phyloP scores from a whole-genome alignment of 371 early-diverging fungal species.

The Mucor mucedo region DNA sequence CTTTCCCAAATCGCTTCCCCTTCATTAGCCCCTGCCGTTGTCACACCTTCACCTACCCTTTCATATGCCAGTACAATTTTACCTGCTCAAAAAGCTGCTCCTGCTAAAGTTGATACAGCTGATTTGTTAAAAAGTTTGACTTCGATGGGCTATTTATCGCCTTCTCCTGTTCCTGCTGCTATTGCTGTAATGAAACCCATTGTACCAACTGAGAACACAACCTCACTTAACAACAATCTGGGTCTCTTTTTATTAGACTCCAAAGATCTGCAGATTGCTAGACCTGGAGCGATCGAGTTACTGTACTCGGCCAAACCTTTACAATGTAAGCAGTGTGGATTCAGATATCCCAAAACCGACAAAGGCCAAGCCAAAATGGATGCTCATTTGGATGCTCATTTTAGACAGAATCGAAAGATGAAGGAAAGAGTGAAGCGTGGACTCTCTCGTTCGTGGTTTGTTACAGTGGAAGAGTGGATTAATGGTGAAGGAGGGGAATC shows the following conservation, averaged over 20 bases:
- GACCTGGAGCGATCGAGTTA: slow-evolving; percentile 64
- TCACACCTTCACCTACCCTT: slow-evolving; percentile 21
- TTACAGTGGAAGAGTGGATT: slow-evolving; percentile 68
- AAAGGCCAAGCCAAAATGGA: slow-evolving; percentile 78
- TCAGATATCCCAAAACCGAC: slow-evolving; percentile 73
- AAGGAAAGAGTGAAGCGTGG: slow-evolving; percentile 80
- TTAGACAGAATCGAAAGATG: slow-evolving; percentile 84
- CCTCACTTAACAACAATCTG: slow-evolving; percentile 2
- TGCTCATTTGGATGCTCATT: slow-evolving; percentile 93
- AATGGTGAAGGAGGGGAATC: slow-evolving; percentile 50
- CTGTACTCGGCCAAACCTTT: slow-evolving; percentile 78
- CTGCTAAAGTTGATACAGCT: slow-evolving; percentile 28
- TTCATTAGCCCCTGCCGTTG: slow-evolving; percentile 26
- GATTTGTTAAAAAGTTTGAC: slow-evolving; percentile 46
- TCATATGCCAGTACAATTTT: slow-evolving; percentile 5
- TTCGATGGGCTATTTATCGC: slow-evolving; percentile 41
- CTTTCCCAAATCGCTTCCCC: slow-evolving; percentile 38
- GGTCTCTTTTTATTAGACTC: slow-evolving; percentile 44
- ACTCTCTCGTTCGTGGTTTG: slow-evolving; percentile 87
- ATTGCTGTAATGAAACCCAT: not conserved
- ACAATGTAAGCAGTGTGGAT: slow-evolving; percentile 93
- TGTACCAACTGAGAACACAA: not conserved
- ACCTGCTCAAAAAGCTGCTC: slow-evolving; percentile 12
- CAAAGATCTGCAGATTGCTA: slow-evolving; percentile 52
- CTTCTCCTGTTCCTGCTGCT: slow-evolving; percentile 4